Base-by-base conservation (phyloP, 768 basidiomycete genomes). In the Pleurotus ostreatus region DNA sequence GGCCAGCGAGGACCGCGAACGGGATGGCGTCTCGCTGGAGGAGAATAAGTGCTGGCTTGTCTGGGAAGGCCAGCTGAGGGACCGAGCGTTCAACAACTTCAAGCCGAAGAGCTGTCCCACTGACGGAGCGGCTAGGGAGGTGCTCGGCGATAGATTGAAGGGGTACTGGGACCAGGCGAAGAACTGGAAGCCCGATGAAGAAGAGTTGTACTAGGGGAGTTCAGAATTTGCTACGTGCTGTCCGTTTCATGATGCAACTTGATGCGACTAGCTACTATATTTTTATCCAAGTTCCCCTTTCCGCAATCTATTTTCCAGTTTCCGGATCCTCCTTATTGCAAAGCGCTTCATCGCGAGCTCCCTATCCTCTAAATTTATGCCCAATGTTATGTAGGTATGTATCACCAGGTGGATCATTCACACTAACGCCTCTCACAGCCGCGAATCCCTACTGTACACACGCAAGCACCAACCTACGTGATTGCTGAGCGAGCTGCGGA, bases 141-240 rank as follows among this genome's bases (percentile, higher is more conserved):
- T 83, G 49, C 77, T 98, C 23, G 95, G 95, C 1, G 79, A 83
- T 57, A 93, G 86, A 77, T 68, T 94, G 70, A 86, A 86, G 47
- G 91, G 92, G 0, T 90, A 94, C 68, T 98, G 95, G 95, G 96
- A 98, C 69, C 82, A 91, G 70, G 86, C 93, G 25, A 97, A 94
- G 83, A 89, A 90, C 64, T 92, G 86, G 83, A 89, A 83, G 68
- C 80, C 84, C 4, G 87, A 89, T 68, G 91, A 93, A 54, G 89
- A 91, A 61, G 88, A 91, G 57, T 61, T 85, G 62, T 82, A 84
- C 64, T 87, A 66, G 71, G 63, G 30, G 7, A 9, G 11, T 34
- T 11, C 3, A 11, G 3, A 11, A 4, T 34, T 9, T 34, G 30
- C 9, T 34, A 34, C 30, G 7, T 34, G 11, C 30, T 0, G 7